Evolutionary conservation across 805 yeast genomes (phyloP).

Genomic region (Ogataea haglerorum): DNA sequence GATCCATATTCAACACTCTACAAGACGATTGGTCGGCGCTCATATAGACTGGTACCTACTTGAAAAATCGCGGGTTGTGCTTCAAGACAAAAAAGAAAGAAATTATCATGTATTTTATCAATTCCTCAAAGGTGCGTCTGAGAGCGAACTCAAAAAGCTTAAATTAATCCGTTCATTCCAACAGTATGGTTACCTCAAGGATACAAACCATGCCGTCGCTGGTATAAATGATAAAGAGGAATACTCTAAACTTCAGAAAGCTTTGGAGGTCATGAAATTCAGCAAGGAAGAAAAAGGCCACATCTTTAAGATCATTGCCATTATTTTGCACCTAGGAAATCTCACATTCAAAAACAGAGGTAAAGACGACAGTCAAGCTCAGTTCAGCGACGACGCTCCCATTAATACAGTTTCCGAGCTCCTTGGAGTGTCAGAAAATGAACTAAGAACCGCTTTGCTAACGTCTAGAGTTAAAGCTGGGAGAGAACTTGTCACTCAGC

Average conservation of each 20-base stretch:
- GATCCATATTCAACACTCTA: conserved; percentile 59
- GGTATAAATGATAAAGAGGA: conserved; percentile 76
- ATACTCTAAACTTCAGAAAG: conserved; percentile 56
- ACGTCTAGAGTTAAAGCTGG: conserved; percentile 91
- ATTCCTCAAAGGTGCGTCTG: conserved; percentile 62
- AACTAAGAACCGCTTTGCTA: conserved; percentile 57
- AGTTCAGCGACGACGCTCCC: conserved; percentile 49
- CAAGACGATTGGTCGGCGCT: conserved; percentile 77
- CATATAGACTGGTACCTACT: conserved; percentile 90
- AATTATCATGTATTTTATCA: conserved; percentile 95
- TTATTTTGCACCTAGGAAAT: conserved; percentile 83
- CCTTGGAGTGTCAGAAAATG: conserved; percentile 54
- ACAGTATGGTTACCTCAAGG: conserved; percentile 57
- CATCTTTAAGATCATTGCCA: conserved; percentile 66
- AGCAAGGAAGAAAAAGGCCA: conserved; percentile 48
- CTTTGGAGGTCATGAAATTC: conserved; percentile 76
- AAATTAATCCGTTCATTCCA: conserved; percentile 38
- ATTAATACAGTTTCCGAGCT: conserved; percentile 53
- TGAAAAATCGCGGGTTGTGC: conserved; percentile 89
- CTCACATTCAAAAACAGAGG: conserved; percentile 63
- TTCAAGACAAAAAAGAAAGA: conserved; percentile 73
- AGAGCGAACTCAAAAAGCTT: conserved; percentile 44
- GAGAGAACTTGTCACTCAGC: conserved; percentile 75
- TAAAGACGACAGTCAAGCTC: conserved; percentile 67
- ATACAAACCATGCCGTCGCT: conserved; percentile 53